These are phyloP conservation scores for Nannizziopsis arthrosporioides DNA, from an alignment of 2,329 filamentous ascomycete genomes.

Conservation along the genomic window DNA sequence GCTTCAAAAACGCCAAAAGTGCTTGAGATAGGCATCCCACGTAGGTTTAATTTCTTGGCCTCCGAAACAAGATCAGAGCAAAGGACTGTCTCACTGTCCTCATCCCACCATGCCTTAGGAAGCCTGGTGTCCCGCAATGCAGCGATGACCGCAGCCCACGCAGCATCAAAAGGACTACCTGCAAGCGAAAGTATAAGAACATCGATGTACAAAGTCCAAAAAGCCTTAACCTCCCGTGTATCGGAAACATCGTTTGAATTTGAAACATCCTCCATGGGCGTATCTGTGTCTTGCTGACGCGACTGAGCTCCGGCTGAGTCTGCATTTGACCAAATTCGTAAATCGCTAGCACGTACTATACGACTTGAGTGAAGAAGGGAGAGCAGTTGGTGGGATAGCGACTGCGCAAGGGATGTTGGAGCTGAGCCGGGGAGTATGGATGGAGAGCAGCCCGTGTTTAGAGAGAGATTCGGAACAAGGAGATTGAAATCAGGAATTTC, in stretches of 20 bases:
- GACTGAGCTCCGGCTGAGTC: constrained; percentile 25
- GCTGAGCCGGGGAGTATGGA: constrained; percentile 74
- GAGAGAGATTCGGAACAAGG: constrained; percentile 84
- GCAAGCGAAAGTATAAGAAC: constrained; percentile 89
- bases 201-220: constrained; percentile 92
- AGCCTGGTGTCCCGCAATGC: constrained; percentile 67
- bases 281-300: constrained; percentile 27
- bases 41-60: constrained; percentile 47
- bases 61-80: constrained; percentile 53
- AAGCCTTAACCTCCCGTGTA: constrained; percentile 56
- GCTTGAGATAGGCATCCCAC: constrained; percentile 59
- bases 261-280: constrained; percentile 38
- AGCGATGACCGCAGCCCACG: constrained; percentile 73
- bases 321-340: constrained; percentile 60
- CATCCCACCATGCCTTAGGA: constrained; percentile 71
- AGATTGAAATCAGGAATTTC: constrained; percentile 48
- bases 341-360: constrained; percentile 53
- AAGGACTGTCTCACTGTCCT: constrained; percentile 64
- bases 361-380: constrained; percentile 61
- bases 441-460: constrained; percentile 81
- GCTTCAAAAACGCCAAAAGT: constrained; percentile 70
- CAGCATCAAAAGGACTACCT: constrained; percentile 82
- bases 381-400: constrained; percentile 67
- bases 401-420: constrained; percentile 69
- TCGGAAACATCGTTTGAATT: constrained; percentile 18